Base-by-base conservation (phyloP, 306 rosid species). In the Trifolium pratense region DNA sequence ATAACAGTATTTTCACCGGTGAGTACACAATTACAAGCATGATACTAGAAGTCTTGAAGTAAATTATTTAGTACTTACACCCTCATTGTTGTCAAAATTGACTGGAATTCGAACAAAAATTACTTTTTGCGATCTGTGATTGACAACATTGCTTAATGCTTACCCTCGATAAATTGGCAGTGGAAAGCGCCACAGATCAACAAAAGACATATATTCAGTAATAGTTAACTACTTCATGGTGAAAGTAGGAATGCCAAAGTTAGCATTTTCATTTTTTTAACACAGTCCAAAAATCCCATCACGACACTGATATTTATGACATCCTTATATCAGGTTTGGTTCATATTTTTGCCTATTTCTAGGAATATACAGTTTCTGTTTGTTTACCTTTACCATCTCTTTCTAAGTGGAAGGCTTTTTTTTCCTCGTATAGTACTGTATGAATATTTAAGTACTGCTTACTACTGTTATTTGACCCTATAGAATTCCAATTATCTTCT, bases 271-370 rank as follows among this genome's bases (percentile, higher is more conserved):
- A 37, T 31, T 59, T 59, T 3, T 31, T 40, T 45, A 39, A 37
- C 29, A 17, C 15, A 8, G 29, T 55, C 70, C 59, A 18, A 75
- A 43, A 62, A 56, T 3, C 37, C 29, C 70, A 60, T 58, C 51
- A 25, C 29, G 51, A 48, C 39, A 48, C 46, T 43, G 39, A 56
- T 37, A 79, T 34, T 39, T 39, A 39, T 39, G 37, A 31, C 64
- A 48, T 53, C 53, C 4, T 36, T 55, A 10, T 75, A 53, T 52
- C 26, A 62, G 73, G 40, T 69, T 68, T 56, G 78, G 2, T 71
- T 46, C 43, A 8, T 37, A 7, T 37, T 37, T 34, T 34, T 37
- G 12, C 45, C 13, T 39, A 39, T 40, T 10, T 40, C 45, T 3
- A 40, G 45, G 45, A 7, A 39, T 9, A 39, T 39, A 9, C 13